Evolutionary conservation across 345 rosid species (phyloP).

Genomic region (Acer saccharum): DNA sequence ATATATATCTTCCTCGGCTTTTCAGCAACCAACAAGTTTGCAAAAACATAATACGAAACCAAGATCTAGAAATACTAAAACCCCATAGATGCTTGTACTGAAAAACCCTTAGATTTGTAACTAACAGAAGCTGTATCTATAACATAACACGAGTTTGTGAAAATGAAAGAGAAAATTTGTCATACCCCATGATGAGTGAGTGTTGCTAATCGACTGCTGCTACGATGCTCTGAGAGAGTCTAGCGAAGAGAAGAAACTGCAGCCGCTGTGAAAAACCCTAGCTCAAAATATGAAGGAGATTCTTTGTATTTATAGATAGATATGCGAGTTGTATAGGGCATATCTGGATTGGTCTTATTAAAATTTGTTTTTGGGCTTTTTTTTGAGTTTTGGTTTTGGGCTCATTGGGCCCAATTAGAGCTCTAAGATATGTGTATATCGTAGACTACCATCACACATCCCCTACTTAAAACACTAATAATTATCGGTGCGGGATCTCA

Average conservation of each 20-base stretch:
- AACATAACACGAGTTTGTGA: background rate
- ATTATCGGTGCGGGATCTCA: no score
- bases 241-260: background rate
- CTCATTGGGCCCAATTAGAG: background rate
- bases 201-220: background rate
- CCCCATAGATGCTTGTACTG: background rate
- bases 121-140: background rate
- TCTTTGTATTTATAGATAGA: background rate
- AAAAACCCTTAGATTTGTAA: background rate
- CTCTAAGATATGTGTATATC: background rate
- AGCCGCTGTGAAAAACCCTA: slow-evolving; percentile 22
- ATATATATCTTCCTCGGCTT: background rate
- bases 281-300: background rate
- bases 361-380: background rate
- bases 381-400: background rate
- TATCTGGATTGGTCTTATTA: background rate
- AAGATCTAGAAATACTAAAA: background rate
- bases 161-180: background rate
- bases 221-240: slow-evolving; percentile 2
- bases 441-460: no score
- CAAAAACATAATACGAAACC: background rate
- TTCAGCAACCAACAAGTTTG: background rate
- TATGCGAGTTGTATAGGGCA: background rate
- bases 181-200: slow-evolving; percentile 32
- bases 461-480: no score